Percentiles rank a stretch among this genome's conserved stretches.
phyloP scores from a whole-genome alignment of 192 early-diverging fungal species.

The Helicostylum pulchrum region DNA sequence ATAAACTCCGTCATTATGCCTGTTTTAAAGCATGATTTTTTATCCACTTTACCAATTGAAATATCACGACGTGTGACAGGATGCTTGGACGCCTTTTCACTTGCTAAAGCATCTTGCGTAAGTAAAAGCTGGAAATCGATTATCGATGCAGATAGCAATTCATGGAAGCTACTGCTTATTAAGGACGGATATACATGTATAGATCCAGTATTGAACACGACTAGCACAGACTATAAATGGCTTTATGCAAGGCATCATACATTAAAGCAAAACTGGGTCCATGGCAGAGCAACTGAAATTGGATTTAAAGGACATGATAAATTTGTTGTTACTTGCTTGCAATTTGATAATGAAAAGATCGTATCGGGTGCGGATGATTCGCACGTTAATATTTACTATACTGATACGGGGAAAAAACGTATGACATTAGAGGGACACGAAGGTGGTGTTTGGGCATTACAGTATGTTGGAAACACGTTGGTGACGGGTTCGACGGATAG shows the following conservation, averaged over 20 bases:
- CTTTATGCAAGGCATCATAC: constrained; percentile 79
- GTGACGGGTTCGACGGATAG: constrained; percentile 95
- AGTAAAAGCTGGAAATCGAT: constrained; percentile 74
- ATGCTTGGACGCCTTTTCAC: constrained; percentile 76
- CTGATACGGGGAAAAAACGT: constrained; percentile 67
- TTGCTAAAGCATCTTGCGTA: constrained; percentile 81
- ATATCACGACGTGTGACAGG: constrained; percentile 73
- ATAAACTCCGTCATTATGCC: constrained; percentile 88
- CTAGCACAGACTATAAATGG: constrained; percentile 49
- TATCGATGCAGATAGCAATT: constrained; percentile 65
- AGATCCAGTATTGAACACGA: constrained; percentile 3
- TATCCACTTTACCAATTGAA: constrained; percentile 70
- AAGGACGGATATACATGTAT: constrained; percentile 41
- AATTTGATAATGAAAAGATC: constrained; percentile 94
- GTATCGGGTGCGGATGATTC: constrained; percentile 92
- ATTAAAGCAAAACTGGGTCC: constrained; percentile 82
- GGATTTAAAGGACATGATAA: constrained; percentile 64
- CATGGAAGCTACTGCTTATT: constrained; percentile 47
- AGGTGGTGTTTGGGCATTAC: constrained; percentile 97
- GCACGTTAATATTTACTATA: constrained; percentile 90
- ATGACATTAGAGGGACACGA: constrained; percentile 82
- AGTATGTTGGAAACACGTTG: constrained; percentile 82
- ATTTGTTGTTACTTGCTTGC: constrained; percentile 89
- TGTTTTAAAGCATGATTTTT: constrained; percentile 87
- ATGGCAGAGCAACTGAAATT: constrained; percentile 64